Conservation (phyloP, 1,284 basidiomycete species). For the Tremellales sp. region DNA sequence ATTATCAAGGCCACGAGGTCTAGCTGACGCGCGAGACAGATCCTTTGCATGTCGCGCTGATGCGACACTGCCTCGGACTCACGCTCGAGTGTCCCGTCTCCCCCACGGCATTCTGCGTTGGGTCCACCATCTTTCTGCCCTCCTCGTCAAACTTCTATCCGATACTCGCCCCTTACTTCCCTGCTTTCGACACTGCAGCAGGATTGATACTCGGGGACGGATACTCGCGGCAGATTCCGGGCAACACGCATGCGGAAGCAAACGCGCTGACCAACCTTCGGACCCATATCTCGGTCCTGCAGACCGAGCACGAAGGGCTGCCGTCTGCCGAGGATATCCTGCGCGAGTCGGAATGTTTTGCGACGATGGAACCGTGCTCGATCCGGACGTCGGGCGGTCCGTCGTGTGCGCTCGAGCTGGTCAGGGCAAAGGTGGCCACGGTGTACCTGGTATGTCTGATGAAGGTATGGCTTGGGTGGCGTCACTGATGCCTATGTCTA, state of each 20-base stretch:
- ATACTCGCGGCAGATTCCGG: slow-evolving; percentile 85
- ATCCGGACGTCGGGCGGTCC: slow-evolving; percentile 79
- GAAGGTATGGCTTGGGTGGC: background rate
- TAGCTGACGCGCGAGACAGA: slow-evolving; percentile 18
- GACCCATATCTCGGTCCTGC: slow-evolving; percentile 45
- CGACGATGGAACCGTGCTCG: slow-evolving; percentile 96
- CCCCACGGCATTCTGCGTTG: slow-evolving; percentile 89
- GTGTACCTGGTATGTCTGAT: slow-evolving; percentile 63
- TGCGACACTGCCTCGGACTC: slow-evolving; percentile 44
- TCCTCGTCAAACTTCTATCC: slow-evolving; percentile 43
- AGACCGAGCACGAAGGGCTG: slow-evolving; percentile 32
- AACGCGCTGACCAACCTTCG: slow-evolving; percentile 80
- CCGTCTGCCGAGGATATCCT: slow-evolving; percentile 55
- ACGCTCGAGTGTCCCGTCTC: slow-evolving; percentile 43
- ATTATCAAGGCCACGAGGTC: background rate
- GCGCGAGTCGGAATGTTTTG: slow-evolving; percentile 60
- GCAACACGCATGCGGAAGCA: slow-evolving; percentile 97
- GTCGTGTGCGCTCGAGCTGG: slow-evolving; percentile 82
- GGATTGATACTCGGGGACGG: slow-evolving; percentile 68
- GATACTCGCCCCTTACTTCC: slow-evolving; percentile 34
- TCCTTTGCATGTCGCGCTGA: slow-evolving; percentile 39
- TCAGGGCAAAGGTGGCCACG: slow-evolving; percentile 63
- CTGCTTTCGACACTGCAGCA: slow-evolving; percentile 21
- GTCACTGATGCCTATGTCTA: slow-evolving; percentile 10
- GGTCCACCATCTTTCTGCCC: slow-evolving; percentile 69